Evolutionary conservation across 2,329 filamentous ascomycete species (phyloP).

Genomic region (Penicillium sp.): DNA sequence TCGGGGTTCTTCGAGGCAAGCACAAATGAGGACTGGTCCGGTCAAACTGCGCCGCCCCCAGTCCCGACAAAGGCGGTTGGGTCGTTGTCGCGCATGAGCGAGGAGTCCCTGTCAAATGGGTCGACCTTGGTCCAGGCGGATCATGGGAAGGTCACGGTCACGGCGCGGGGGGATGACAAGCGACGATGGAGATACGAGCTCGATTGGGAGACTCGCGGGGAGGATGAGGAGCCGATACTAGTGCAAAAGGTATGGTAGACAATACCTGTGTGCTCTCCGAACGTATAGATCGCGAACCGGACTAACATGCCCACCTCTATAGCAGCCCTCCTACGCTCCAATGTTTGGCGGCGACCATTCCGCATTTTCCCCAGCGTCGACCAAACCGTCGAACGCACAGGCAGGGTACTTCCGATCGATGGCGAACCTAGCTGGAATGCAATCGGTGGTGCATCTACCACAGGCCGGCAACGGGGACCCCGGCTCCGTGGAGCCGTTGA

Average conservation of each 20-base stretch:
- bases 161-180: constrained; percentile 50
- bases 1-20: constrained; percentile 88
- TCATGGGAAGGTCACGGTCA: constrained; percentile 43
- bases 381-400: constrained; percentile 64
- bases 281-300: not conserved
- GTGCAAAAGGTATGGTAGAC: constrained; percentile 70
- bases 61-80: constrained; percentile 53
- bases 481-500: constrained; percentile 68
- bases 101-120: constrained; percentile 39
- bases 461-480: constrained; percentile 57
- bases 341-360: constrained; percentile 59
- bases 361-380: constrained; percentile 59
- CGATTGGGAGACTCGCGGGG: constrained; percentile 69
- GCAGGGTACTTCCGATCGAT: constrained; percentile 85
- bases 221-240: constrained; percentile 82
- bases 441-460: constrained; percentile 57
- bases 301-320: constrained; percentile 19
- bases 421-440: constrained; percentile 69
- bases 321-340: constrained; percentile 49
- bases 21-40: constrained; percentile 77
- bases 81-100: constrained; percentile 38
- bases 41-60: constrained; percentile 29
- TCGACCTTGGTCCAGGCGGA: constrained; percentile 44
- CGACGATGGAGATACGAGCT: constrained; percentile 86
- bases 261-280: constrained; percentile 11